Conservation (phyloP, 2,329 filamentous ascomycete species). For the Colletotrichum sojae region DNA sequence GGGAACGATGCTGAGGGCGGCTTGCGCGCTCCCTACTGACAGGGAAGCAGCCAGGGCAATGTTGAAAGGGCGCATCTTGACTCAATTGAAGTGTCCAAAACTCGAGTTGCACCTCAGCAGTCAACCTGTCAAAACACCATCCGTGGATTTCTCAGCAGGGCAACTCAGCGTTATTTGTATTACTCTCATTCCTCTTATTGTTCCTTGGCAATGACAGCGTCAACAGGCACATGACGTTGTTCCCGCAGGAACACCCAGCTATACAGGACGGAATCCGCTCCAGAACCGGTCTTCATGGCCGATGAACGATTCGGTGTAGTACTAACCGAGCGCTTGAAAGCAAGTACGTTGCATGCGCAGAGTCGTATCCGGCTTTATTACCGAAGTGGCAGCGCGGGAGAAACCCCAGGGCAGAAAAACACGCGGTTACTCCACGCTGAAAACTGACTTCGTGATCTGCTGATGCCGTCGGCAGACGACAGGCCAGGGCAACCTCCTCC, state of each 20-base stretch:
- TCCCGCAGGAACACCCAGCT: neutral
- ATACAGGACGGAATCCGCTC: neutral
- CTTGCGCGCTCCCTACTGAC: slow-evolving; percentile 21
- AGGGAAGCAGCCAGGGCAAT: slow-evolving; percentile 19
- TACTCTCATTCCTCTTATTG: neutral
- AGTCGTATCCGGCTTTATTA: slow-evolving; percentile 4
- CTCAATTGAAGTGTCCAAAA: neutral
- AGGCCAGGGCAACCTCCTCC: neutral
- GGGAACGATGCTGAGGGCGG: slow-evolving; percentile 55
- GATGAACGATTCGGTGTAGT: slow-evolving; percentile 2
- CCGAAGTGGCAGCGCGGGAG: slow-evolving; percentile 4
- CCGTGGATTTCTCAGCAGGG: neutral
- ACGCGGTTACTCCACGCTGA: slow-evolving; percentile 1
- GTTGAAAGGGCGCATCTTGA: slow-evolving; percentile 15
- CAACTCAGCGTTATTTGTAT: slow-evolving; percentile 2
- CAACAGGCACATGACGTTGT: slow-evolving; percentile 10
- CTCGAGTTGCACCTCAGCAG: neutral
- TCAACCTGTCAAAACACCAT: neutral
- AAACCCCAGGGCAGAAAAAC: neutral
- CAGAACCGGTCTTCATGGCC: neutral
- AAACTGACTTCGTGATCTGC: neutral
- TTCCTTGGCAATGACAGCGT: slow-evolving; percentile 8
- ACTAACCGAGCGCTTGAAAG: slow-evolving; percentile 11
- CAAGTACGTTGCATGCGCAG: neutral
- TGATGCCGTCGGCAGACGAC: neutral